Conservation (phyloP, 495 filamentous ascomycete species). For the Hypoxylon fuscum region DNA sequence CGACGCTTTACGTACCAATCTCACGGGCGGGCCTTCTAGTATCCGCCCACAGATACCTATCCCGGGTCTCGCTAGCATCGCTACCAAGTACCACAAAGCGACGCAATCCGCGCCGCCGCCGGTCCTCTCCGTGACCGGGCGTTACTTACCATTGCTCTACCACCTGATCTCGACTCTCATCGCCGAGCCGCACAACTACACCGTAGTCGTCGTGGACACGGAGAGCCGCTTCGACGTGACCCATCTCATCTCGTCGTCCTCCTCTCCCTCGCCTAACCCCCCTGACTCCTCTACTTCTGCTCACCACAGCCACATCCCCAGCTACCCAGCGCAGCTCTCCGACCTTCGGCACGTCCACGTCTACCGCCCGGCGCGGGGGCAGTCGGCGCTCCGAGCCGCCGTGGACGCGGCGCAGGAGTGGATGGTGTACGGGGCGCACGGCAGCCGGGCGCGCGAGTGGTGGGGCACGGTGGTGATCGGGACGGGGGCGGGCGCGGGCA, state of each 20-base stretch:
- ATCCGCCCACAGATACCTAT: conserved; percentile 50
- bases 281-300: neutral
- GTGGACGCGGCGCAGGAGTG: conserved; percentile 50
- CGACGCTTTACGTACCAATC: conserved; percentile 56
- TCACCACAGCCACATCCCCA: conserved; percentile 7
- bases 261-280: conserved; percentile 34
- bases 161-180: conserved; percentile 67
- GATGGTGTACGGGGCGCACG: conserved; percentile 58
- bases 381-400: conserved; percentile 36
- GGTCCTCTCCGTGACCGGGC: conserved; percentile 54
- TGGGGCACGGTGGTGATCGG: conserved; percentile 60
- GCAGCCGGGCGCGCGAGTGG: conserved; percentile 57
- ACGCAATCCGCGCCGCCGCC: conserved; percentile 45
- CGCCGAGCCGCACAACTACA: conserved; percentile 58
- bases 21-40: conserved; percentile 24
- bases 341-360: conserved; percentile 55
- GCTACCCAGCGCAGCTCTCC: conserved; percentile 26
- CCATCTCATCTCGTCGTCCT: conserved; percentile 53
- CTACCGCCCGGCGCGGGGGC: conserved; percentile 42
- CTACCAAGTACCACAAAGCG: conserved; percentile 48
- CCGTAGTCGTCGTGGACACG: conserved; percentile 76
- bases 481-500: conserved; percentile 37
- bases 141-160: conserved; percentile 74
- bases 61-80: conserved; percentile 51
- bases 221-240: conserved; percentile 71